Evolutionary conservation across 495 filamentous ascomycete species (phyloP), one percentile per base, ranked within the genome.

Genomic region (Trypethelium eluteriae): DNA sequence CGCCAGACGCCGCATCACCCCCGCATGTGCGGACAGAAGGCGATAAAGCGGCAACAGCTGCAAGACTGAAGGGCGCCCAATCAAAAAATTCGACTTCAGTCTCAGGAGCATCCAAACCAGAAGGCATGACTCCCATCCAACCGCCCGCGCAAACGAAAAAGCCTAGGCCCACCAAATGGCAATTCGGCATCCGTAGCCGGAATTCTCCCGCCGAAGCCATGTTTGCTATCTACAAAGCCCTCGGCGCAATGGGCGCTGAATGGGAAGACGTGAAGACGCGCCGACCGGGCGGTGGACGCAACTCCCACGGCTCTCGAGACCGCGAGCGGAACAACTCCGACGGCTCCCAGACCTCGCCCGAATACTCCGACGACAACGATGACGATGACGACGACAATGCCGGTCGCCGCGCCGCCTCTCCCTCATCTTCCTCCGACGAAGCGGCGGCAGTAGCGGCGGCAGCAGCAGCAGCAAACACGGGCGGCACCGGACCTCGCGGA

Each of bases 151-250:
- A 64, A 18, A 63, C 78, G 36, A 93, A 89, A 74, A 89, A 87
- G 75, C 78, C 76, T 38, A 84, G 84, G 64, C 84, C 86, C 2
- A 90, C 91, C 1, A 89, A 91, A 67, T 98, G 94, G 94, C 95
- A 98, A 76, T 98, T 98, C 73, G 94, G 94, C 39, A 98, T 98
- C 67, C 86, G 94, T 1, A 93, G 89, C 34, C 83, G 95, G 39
- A 98, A 97, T 75, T 89, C 91, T 34, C 94, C 95, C 0, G 87
- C 93, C 38, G 94, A 98, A 71, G 94, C 94, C 0, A 89, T 98
- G 74, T 77, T 92, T 10, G 96, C 94, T 74, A 89, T 98, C 62
- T 98, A 96, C 80, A 89, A 91, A 70, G 93, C 95, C 1, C 81
- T 98, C 44, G 78, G 83, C 38, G 91, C 91, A 64, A 90, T 97